Conservation (phyloP, 352 stramenopile species). For the Elongisporangium prolatum region DNA sequence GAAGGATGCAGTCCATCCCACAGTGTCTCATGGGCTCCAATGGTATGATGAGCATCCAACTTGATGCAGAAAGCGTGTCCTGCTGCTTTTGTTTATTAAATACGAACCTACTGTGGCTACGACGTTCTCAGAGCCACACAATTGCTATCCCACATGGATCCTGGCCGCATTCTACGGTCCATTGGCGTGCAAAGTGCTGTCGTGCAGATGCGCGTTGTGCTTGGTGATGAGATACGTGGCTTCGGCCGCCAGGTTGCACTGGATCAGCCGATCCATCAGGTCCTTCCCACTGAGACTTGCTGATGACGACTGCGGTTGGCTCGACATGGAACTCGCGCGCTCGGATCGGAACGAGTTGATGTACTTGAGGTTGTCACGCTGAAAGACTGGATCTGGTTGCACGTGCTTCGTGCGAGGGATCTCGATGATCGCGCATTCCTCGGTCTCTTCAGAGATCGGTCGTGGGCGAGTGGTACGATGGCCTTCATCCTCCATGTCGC, state of each 20-base stretch:
- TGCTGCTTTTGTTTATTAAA: background rate
- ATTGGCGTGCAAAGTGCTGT: conserved; percentile 8
- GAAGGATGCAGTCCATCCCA: background rate
- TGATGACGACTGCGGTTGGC: conserved; percentile 1
- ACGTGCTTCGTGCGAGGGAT: conserved; percentile 20
- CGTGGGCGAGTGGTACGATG: background rate
- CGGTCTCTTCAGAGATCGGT: conserved; percentile 19
- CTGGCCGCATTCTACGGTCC: background rate
- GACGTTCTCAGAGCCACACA: background rate
- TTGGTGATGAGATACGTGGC: conserved; percentile 69
- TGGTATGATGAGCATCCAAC: background rate
- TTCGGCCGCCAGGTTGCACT: conserved; percentile 64
- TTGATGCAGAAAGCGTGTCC: background rate
- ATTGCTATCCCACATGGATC: background rate
- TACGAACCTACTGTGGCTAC: background rate
- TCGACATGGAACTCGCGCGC: conserved; percentile 8
- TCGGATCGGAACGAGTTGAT: conserved; percentile 50
- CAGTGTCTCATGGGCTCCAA: background rate
- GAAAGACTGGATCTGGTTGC: conserved; percentile 27
- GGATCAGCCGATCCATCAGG: conserved; percentile 55
- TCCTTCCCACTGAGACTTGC: conserved; percentile 19
- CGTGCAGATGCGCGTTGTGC: conserved; percentile 53
- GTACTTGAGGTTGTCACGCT: conserved; percentile 62
- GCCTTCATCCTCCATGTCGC: background rate
- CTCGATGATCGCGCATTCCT: conserved; percentile 35